These are phyloP conservation scores for Pseudopithomyces maydicus DNA, from an alignment of 2,329 filamentous ascomycete genomes.

Conservation along the genomic window DNA sequence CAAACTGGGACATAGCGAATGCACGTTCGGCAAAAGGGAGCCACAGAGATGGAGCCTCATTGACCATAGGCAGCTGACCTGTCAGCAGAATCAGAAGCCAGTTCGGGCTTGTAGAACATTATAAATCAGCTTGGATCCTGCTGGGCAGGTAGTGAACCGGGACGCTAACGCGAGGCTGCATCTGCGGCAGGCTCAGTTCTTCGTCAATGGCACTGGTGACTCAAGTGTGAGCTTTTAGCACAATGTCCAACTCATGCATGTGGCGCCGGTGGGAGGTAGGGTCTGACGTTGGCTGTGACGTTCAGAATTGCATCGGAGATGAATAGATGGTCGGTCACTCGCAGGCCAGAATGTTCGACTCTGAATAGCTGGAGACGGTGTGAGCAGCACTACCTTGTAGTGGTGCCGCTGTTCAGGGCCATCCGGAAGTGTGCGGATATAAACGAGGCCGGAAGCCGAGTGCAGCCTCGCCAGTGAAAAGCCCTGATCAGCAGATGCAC, in stretches of 20 bases:
- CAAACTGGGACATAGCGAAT: background rate
- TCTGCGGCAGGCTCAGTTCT: background rate
- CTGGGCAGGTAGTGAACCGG: background rate
- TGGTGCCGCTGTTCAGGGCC: background rate
- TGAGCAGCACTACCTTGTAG: background rate
- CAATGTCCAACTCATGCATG: background rate
- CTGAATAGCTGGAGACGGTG: background rate
- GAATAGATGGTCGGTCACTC: background rate
- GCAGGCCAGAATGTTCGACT: background rate
- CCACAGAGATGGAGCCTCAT: background rate
- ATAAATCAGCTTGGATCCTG: background rate
- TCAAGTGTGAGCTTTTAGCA: background rate
- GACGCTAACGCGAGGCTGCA: background rate
- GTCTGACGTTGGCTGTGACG: background rate
- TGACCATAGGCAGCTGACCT: background rate
- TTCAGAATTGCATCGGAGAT: background rate
- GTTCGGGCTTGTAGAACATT: background rate
- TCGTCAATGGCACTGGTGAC: background rate
- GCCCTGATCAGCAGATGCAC: slow-evolving; percentile 11
- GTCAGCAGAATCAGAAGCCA: background rate
- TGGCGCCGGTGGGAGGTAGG: background rate
- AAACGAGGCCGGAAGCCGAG: background rate
- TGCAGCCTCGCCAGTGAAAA: background rate
- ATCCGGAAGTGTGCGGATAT: slow-evolving; percentile 6
- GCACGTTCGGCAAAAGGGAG: background rate